A percentile compares a stretch with the other conserved stretches of the same genome.
These are phyloP conservation scores for Nadsonia starkeyi-henricii DNA, from an alignment of 1,139 yeast species.

Conservation along the genomic window DNA sequence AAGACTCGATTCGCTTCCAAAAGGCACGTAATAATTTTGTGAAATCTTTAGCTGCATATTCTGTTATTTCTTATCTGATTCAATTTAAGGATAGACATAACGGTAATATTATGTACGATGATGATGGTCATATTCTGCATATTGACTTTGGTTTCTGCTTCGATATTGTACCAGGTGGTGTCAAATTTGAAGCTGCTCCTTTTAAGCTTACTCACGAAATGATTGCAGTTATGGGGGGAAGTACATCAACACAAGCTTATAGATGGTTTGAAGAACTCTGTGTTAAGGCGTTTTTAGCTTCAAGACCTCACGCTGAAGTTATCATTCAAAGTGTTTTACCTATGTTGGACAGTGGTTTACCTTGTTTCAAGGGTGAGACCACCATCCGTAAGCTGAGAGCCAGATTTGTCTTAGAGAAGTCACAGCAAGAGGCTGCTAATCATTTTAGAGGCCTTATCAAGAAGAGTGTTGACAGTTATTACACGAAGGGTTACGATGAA, in stretches of 20 bases:
- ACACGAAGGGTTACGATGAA: constrained; percentile 92
- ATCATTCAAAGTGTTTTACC: constrained; percentile 79
- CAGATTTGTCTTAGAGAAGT: constrained; percentile 69
- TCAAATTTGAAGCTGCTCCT: constrained; percentile 92
- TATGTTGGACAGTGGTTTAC: constrained; percentile 90
- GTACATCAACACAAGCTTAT: constrained; percentile 71
- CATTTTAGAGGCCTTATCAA: constrained; percentile 63
- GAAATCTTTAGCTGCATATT: constrained; percentile 89
- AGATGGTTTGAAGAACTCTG: constrained; percentile 91
- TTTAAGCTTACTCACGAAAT: constrained; percentile 93
- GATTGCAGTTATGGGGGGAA: constrained; percentile 92
- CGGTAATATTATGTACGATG: constrained; percentile 97
- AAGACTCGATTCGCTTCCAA: constrained; percentile 78
- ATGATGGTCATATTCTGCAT: constrained; percentile 85
- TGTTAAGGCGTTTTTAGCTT: constrained; percentile 80
- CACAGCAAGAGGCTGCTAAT: constrained; percentile 75
- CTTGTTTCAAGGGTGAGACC: constrained; percentile 77
- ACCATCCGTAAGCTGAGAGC: constrained; percentile 65
- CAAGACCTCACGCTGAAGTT: constrained; percentile 79
- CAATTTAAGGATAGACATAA: constrained; percentile 97
- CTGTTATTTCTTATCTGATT: constrained; percentile 78
- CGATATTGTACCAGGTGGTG: constrained; percentile 98
- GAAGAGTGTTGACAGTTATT: constrained; percentile 75
- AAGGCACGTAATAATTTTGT: constrained; percentile 84
- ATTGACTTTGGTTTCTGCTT: constrained; percentile 98